These are phyloP conservation scores for Claviceps humidiphila DNA, from an alignment of 2,329 filamentous ascomycete genomes.

Conservation along the genomic window DNA sequence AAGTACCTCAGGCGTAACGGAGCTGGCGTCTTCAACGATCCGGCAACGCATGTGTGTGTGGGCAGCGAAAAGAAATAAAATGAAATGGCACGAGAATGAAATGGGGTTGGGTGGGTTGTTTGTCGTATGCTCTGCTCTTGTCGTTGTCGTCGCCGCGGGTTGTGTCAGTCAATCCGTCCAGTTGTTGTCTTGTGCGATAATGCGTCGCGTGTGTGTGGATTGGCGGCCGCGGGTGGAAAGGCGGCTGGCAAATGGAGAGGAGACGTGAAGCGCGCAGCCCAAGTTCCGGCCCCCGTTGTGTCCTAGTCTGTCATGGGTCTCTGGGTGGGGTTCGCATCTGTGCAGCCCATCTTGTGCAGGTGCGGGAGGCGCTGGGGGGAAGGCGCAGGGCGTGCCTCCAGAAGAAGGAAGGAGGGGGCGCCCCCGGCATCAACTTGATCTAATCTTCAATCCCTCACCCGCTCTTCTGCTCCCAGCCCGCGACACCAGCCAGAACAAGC, in stretches of 20 bases:
- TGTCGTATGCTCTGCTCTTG: neutral
- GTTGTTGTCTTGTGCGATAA: neutral
- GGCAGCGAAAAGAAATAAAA: neutral
- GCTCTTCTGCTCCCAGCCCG: neutral
- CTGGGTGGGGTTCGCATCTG: neutral
- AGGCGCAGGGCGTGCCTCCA: neutral
- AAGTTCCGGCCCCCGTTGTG: neutral
- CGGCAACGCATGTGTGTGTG: neutral
- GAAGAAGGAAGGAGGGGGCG: neutral
- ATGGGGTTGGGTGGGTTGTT: neutral
- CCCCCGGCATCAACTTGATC: neutral
- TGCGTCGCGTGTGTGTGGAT: neutral
- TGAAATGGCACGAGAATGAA: neutral
- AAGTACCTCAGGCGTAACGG: too few relatives aligned
- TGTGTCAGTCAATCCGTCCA: neutral
- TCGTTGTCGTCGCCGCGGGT: neutral
- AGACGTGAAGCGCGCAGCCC: neutral
- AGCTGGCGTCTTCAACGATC: neutral
- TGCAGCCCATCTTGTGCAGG: neutral
- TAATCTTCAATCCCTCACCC: neutral
- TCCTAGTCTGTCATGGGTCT: neutral
- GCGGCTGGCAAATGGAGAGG: constrained; percentile 2
- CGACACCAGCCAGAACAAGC: too few relatives aligned
- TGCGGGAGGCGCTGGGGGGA: constrained; percentile 1
- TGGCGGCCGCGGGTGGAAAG: neutral